Conservation (phyloP, 208 protist species). For the Wallacemonas collosoma region DNA sequence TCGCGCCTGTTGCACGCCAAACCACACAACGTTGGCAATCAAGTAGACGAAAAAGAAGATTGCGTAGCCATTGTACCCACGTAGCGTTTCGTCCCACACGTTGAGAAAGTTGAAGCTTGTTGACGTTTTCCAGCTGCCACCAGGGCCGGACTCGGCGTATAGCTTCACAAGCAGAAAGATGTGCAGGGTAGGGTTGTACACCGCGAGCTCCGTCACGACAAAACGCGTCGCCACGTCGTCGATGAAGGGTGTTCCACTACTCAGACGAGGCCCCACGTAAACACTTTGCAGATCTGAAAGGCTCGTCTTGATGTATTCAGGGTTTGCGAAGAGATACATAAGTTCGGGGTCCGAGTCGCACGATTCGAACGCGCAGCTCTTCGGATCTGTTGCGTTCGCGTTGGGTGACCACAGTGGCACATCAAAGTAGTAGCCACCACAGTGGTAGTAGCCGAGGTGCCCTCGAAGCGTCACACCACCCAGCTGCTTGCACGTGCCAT, state of each 20-base stretch:
- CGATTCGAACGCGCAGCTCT: conserved; percentile 3
- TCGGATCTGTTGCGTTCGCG: not conserved
- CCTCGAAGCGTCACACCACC: conserved; percentile 19
- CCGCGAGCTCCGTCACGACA: conserved; percentile 43
- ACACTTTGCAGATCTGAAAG: conserved; percentile 19
- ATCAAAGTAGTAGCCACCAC: conserved; percentile 55
- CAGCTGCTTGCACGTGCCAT: conserved; percentile 29
- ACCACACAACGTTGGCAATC: conserved; percentile 26
- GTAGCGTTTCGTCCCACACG: conserved; percentile 29
- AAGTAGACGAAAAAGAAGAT: conserved; percentile 31
- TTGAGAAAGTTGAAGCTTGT: conserved; percentile 19
- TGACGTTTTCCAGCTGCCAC: conserved; percentile 32
- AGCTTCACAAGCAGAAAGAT: conserved; percentile 40
- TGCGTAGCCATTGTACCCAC: not conserved
- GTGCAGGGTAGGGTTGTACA: conserved; percentile 48
- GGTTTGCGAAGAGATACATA: conserved; percentile 15
- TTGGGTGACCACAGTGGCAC: conserved; percentile 34
- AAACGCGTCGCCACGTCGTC: conserved; percentile 52
- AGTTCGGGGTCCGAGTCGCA: conserved; percentile 3
- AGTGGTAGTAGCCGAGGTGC: conserved; percentile 44
- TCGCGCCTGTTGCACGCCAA: conserved; percentile 1
- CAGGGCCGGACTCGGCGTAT: conserved; percentile 39
- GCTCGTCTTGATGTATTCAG: conserved; percentile 21
- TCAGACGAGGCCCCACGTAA: conserved; percentile 23
- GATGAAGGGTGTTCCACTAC: conserved; percentile 33